Evolutionary conservation across 495 filamentous ascomycete genomes (phyloP), one percentile per base, ranked within the genome.

Genomic region (Xylona heveae): DNA sequence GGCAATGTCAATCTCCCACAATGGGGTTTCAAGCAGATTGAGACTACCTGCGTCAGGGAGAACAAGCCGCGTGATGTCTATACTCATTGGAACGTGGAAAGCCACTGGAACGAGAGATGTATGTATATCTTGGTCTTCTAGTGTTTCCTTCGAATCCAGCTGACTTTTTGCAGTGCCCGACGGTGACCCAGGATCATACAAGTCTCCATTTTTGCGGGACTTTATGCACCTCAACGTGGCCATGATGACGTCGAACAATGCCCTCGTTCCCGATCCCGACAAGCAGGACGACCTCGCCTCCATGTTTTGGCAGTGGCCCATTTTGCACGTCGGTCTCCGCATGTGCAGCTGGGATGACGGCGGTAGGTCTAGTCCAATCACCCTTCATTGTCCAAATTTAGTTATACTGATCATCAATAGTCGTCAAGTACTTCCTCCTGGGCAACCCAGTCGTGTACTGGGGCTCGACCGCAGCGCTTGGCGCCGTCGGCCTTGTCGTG

Each of bases 201-300:
- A 79, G 56, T 95, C 85, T 0, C 85, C 90, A 1, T 97, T 97
- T 61, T 52, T 90, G 36, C 80, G 81, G 46, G 90, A 95, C 54
- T 97, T 97, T 51, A 69, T 97, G 43, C 88, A 97, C 49, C 50
- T 97, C 29, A 97, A 97, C 52, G 88, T 97, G 36, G 88, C 90
- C 33, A 97, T 97, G 88, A 94, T 95, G 90, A 97, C 88, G 12
- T 95, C 90, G 9, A 97, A 97, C 59, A 97, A 97, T 49, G 88
- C 88, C 24, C 68, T 97, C 14, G 84, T 97, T 26, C 88, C 88
- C 7, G 90, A 97, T 46, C 90, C 88, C 3, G 88, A 97, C 52
- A 97, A 97, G 64, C 88, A 95, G 54, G 88, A 97, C 48, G 88
- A 97, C 48, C 64, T 97, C 19, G 90, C 88, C 26, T 95, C 88